A percentile compares a stretch with the other conserved stretches of the same genome.
These are phyloP conservation scores for Croton laevigatus DNA, from an alignment of 441 rosid species.

Conservation along the genomic window DNA sequence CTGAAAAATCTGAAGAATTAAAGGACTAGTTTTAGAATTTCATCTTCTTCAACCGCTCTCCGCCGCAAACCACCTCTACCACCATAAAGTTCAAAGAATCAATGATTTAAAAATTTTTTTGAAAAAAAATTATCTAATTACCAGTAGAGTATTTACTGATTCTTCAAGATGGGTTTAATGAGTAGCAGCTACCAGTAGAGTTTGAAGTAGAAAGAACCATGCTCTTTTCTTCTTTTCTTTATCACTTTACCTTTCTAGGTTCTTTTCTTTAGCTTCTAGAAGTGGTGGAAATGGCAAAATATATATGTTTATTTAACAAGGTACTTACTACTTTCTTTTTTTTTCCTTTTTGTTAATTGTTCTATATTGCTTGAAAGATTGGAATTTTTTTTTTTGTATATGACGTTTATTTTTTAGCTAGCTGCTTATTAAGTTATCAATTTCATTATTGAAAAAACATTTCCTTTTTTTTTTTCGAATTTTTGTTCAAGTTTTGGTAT, in stretches of 20 bases:
- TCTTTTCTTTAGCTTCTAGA: slow-evolving; percentile 14
- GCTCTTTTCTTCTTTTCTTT: neutral
- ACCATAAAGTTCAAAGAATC: too few relatives aligned
- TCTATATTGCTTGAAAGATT: slow-evolving; percentile 1
- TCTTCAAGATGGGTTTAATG: neutral
- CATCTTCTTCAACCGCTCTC: too few relatives aligned
- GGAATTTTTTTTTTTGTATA: slow-evolving; percentile 10
- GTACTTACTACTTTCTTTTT: slow-evolving; percentile 30
- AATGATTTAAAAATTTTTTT: too few relatives aligned
- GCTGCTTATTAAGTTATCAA: neutral
- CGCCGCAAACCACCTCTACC: too few relatives aligned
- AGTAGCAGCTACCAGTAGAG: neutral
- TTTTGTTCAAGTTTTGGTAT: slow-evolving; percentile 8
- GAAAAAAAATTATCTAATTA: too few relatives aligned
- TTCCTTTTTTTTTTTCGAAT: neutral
- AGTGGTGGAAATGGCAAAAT: slow-evolving; percentile 49
- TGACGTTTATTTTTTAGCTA: neutral
- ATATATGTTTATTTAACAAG: slow-evolving; percentile 54
- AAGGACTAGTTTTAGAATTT: too few relatives aligned
- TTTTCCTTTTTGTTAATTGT: neutral
- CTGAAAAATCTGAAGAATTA: too few relatives aligned
- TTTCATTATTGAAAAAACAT: neutral
- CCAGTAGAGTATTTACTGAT: too few relatives aligned
- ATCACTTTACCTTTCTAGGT: slow-evolving; percentile 3
- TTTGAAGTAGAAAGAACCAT: neutral